Conservation (phyloP, 176 grass and related monocot genomes). For the Secale cereale region DNA sequence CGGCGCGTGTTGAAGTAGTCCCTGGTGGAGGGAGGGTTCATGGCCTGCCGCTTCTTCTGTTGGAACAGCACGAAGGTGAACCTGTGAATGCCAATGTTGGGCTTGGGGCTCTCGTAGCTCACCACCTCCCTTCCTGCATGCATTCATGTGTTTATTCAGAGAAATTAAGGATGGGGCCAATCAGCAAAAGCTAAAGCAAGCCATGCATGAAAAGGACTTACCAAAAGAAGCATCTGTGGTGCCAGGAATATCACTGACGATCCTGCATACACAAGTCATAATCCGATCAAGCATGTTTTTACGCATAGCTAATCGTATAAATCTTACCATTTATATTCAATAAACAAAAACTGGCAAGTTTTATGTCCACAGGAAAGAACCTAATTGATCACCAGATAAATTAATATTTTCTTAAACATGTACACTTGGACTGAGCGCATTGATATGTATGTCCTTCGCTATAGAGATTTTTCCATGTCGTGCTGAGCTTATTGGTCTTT, state of each 20-base stretch:
- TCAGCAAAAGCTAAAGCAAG: constrained; percentile 7
- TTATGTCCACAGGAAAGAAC: neutral
- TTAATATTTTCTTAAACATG: neutral
- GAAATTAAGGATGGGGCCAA: neutral
- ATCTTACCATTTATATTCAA: neutral
- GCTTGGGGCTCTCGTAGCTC: constrained; percentile 60
- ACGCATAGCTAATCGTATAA: neutral
- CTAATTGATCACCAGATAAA: neutral
- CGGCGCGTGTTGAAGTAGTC: constrained; percentile 60
- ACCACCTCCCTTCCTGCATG: constrained; percentile 55
- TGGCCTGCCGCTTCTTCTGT: constrained; percentile 53
- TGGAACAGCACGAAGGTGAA: constrained; percentile 61
- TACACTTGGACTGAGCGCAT: neutral
- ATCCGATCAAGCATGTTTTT: constrained; percentile 29
- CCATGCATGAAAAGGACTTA: constrained; percentile 24
- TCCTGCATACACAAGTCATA: constrained; percentile 47
- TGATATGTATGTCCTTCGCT: neutral
- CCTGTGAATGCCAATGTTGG: constrained; percentile 73
- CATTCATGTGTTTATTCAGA: neutral
- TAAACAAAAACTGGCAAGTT: neutral
- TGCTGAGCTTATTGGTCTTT: neutral
- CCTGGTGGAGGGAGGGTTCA: constrained; percentile 33
- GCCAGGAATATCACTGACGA: constrained; percentile 91
- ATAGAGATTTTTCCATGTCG: neutral
- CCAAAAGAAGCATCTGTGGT: constrained; percentile 86